These are phyloP conservation scores for Gossypium bickii DNA, from an alignment of 345 rosid species.

Conservation along the genomic window DNA sequence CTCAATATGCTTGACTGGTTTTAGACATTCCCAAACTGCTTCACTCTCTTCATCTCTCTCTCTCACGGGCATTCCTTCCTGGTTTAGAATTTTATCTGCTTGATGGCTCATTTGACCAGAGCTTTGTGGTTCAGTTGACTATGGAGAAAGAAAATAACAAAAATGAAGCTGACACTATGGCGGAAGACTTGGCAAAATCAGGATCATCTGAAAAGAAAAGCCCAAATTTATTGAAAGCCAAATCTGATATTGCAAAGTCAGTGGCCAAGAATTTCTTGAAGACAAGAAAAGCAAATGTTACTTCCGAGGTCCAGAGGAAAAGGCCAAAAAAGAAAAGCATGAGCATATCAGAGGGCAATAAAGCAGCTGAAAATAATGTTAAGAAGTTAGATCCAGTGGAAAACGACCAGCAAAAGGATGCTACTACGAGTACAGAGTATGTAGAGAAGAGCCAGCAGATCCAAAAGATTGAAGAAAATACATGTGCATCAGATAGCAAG, in stretches of 20 bases:
- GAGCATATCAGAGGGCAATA: slow-evolving; percentile 6
- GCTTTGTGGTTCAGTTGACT: slow-evolving; percentile 2
- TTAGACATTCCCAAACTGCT: not conserved
- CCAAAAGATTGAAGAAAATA: slow-evolving; percentile 19
- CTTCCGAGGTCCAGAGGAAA: slow-evolving; percentile 16
- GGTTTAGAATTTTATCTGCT: not conserved
- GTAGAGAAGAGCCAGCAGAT: slow-evolving; percentile 20
- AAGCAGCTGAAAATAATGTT: slow-evolving; percentile 20
- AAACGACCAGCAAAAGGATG: slow-evolving; percentile 22
- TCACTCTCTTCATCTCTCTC: not conserved
- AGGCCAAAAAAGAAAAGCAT: slow-evolving; percentile 23
- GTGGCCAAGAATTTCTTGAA: slow-evolving; percentile 25
- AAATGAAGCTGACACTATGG: slow-evolving; percentile 22
- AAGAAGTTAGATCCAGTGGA: slow-evolving; percentile 26
- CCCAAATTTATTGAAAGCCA: slow-evolving; percentile 33
- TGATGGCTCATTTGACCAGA: not conserved
- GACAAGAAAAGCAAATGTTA: slow-evolving; percentile 23
- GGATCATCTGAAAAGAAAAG: slow-evolving; percentile 32
- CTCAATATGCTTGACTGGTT: not conserved
- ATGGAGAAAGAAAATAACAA: slow-evolving; percentile 36
- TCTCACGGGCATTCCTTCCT: not conserved
- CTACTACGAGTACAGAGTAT: slow-evolving; percentile 2
- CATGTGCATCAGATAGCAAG: slow-evolving; percentile 16
- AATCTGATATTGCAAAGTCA: slow-evolving; percentile 37
- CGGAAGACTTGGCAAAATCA: slow-evolving; percentile 26